Percentiles rank a stretch among this genome's conserved stretches.
phyloP scores from a whole-genome alignment of 192 early-diverging fungal genomes.

The Cetraspora pellucida region DNA sequence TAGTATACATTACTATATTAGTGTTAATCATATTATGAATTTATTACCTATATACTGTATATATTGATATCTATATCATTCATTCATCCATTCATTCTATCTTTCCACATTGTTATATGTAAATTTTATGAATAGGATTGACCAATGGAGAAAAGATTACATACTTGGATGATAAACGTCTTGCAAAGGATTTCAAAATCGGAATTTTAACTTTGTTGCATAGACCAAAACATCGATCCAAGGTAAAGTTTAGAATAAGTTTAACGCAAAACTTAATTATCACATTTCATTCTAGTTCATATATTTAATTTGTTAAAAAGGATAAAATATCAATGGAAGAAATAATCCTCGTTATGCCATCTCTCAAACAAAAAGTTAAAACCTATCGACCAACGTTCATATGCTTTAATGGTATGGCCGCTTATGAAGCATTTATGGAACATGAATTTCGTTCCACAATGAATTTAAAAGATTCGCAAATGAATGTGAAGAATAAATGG shows the following conservation, averaged over 20 bases:
- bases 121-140: neutral
- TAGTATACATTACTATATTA: too few relatives aligned
- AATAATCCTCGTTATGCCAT: constrained; percentile 60
- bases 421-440: constrained; percentile 62
- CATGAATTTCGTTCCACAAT: neutral
- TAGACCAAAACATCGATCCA: constrained; percentile 38
- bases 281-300: neutral
- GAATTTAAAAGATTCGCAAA: neutral
- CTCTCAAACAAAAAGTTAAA: constrained; percentile 62
- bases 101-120: neutral
- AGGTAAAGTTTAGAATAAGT: neutral
- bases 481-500: neutral
- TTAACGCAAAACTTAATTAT: neutral
- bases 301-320: neutral
- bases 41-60: too few relatives aligned
- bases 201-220: constrained; percentile 68
- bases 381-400: constrained; percentile 59
- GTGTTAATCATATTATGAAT: too few relatives aligned
- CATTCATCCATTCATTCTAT: neutral
- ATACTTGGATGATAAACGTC: constrained; percentile 54
- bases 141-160: constrained; percentile 45
- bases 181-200: constrained; percentile 55
- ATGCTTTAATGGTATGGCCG: constrained; percentile 72
- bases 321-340: constrained; percentile 60
- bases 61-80: too few relatives aligned